Conservation (phyloP, 257 asterid species). For the Fraxinus americana region DNA sequence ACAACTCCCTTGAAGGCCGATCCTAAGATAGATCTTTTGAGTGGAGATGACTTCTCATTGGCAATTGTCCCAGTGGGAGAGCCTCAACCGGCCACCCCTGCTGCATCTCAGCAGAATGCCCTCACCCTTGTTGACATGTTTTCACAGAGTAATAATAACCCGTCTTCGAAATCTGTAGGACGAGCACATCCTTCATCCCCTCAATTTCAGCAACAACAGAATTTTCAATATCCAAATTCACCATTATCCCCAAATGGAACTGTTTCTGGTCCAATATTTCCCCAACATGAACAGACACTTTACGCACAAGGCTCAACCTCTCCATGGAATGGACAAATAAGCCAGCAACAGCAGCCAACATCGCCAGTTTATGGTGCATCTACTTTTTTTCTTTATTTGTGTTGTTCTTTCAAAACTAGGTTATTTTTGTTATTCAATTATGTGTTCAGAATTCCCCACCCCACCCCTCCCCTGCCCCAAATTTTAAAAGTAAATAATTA, state of each 20-base stretch:
- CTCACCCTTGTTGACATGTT: slow-evolving; percentile 93
- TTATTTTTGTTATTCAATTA: not conserved
- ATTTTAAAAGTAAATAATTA: not conserved
- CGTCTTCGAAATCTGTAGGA: slow-evolving; percentile 43
- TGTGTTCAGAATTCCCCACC: not conserved
- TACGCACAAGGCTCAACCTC: slow-evolving; percentile 56
- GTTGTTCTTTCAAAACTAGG: not conserved
- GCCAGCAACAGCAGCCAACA: slow-evolving; percentile 74
- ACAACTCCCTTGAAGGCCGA: slow-evolving; percentile 52
- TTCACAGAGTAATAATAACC: slow-evolving; percentile 50
- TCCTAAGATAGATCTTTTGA: slow-evolving; percentile 84
- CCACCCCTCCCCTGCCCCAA: not conserved
- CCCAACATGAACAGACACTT: slow-evolving; percentile 58
- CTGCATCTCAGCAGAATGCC: slow-evolving; percentile 75
- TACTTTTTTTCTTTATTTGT: slow-evolving; percentile 4
- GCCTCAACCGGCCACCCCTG: slow-evolving; percentile 74
- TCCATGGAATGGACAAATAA: slow-evolving; percentile 63
- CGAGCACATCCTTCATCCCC: slow-evolving; percentile 61
- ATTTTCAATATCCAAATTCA: slow-evolving; percentile 46
- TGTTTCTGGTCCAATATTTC: slow-evolving; percentile 42
- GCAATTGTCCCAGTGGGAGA: slow-evolving; percentile 89
- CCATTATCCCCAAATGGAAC: slow-evolving; percentile 60
- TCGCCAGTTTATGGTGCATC: slow-evolving; percentile 72
- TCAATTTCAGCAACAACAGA: slow-evolving; percentile 65
- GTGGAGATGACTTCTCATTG: slow-evolving; percentile 88